phyloP scores from a whole-genome alignment of 805 yeast species.

The Ogataea ganodermae region DNA sequence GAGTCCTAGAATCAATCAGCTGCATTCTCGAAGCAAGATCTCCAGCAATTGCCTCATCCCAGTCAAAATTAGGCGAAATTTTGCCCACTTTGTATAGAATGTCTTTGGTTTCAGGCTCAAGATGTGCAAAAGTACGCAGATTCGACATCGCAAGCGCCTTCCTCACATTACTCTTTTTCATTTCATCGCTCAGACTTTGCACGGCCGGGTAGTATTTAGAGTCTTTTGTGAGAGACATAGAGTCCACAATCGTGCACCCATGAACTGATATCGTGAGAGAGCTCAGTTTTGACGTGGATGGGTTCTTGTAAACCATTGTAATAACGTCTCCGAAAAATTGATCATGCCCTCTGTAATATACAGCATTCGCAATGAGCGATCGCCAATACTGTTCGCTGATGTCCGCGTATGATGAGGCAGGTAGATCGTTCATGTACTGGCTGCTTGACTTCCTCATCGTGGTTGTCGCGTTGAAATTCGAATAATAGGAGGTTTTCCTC shows the following conservation, averaged over 20 bases:
- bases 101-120: conserved; percentile 39
- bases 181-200: conserved; percentile 56
- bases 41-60: conserved; percentile 90
- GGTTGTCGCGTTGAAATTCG: conserved; percentile 22
- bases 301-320: conserved; percentile 53
- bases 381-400: conserved; percentile 41
- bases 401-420: conserved; percentile 15
- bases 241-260: conserved; percentile 63
- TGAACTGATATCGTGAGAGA: conserved; percentile 60
- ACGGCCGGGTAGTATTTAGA: conserved; percentile 82
- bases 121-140: conserved; percentile 63
- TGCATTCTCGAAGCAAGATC: conserved; percentile 67
- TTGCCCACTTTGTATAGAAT: conserved; percentile 21
- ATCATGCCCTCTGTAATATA: conserved; percentile 55
- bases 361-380: conserved; percentile 47
- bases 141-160: conserved; percentile 75
- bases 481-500: conserved; percentile 22
- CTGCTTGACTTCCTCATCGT: conserved; percentile 23
- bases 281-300: conserved; percentile 46
- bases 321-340: conserved; percentile 46
- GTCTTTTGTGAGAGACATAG: conserved; percentile 55
- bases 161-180: conserved; percentile 60
- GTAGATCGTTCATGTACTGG: conserved; percentile 20
- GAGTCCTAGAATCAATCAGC: conserved; percentile 52
- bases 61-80: conserved; percentile 36